A percentile compares a stretch with the other conserved stretches of the same genome.
Evolutionary conservation across 73 alveolate species (phyloP).

Genomic region (Paraurostyla sp.): DNA sequence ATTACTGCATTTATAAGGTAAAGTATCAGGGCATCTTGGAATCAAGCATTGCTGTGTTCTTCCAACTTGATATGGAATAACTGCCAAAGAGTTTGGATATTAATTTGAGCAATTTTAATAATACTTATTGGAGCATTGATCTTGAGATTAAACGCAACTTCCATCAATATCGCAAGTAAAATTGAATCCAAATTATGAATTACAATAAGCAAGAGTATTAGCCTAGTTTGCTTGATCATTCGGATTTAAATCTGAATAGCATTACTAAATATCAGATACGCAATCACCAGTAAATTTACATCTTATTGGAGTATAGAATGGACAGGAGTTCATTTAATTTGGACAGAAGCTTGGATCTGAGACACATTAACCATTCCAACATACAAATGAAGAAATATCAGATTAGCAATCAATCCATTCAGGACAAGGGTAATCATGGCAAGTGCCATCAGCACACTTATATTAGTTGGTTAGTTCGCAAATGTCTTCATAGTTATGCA

Average conservation of each 20-base stretch:
- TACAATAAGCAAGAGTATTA: neutral
- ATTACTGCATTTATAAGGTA: slow-evolving; percentile 29
- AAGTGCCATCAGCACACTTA: neutral
- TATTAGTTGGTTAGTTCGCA: neutral
- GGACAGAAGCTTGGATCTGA: slow-evolving; percentile 68
- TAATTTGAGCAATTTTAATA: neutral
- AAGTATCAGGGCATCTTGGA: slow-evolving; percentile 21
- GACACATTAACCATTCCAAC: slow-evolving; percentile 83
- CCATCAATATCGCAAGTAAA: neutral
- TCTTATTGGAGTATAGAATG: slow-evolving; percentile 22
- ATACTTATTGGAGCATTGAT: neutral
- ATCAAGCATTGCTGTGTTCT: neutral
- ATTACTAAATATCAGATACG: neutral
- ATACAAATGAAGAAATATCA: neutral
- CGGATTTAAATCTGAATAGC: neutral
- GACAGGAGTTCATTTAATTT: neutral
- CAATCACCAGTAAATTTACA: slow-evolving; percentile 32
- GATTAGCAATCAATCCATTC: slow-evolving; percentile 31
- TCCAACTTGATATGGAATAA: too few species aligned
- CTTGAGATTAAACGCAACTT: neutral
- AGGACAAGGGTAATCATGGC: slow-evolving; percentile 30
- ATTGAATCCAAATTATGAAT: neutral
- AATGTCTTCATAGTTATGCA: neutral
- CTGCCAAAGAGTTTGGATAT: neutral
- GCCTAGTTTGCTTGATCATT: neutral